phyloP scores from a whole-genome alignment of 345 rosid species.

The Tarenaya hassleriana region DNA sequence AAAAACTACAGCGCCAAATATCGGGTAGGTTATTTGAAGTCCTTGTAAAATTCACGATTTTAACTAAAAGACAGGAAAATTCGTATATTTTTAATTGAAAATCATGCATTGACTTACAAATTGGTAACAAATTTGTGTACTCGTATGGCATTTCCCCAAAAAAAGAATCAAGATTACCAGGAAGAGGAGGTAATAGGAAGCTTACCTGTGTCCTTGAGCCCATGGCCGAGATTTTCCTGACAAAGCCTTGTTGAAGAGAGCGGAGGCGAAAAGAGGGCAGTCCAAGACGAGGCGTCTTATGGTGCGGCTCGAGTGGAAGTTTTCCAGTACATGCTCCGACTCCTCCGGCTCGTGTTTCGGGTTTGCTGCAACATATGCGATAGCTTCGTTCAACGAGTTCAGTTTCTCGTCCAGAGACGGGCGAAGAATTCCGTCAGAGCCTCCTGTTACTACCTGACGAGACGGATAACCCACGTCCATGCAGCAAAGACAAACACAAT shows the following conservation, averaged over 20 bases:
- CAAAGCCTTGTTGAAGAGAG: conserved; percentile 68
- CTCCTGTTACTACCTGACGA: conserved; percentile 66
- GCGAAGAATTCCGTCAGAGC: conserved; percentile 52
- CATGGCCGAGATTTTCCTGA: conserved; percentile 52
- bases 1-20: too few relatives aligned
- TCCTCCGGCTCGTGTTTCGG: conserved; percentile 45
- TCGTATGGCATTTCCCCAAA: too few relatives aligned
- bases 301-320: conserved; percentile 76
- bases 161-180: neutral
- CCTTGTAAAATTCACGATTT: too few relatives aligned
- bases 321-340: conserved; percentile 63
- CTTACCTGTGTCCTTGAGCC: conserved; percentile 90
- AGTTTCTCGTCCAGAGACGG: conserved; percentile 54
- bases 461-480: neutral
- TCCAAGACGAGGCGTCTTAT: conserved; percentile 70
- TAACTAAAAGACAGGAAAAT: too few relatives aligned
- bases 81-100: too few relatives aligned
- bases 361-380: conserved; percentile 57
- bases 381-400: conserved; percentile 48
- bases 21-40: too few relatives aligned
- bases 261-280: conserved; percentile 56
- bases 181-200: neutral
- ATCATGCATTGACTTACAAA: too few relatives aligned
- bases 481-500: too few relatives aligned
- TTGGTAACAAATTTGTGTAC: too few relatives aligned